Percentiles rank a stretch among this genome's conserved stretches.
Conservation (phyloP, 208 protist species). For the Phytomonas francai region DNA sequence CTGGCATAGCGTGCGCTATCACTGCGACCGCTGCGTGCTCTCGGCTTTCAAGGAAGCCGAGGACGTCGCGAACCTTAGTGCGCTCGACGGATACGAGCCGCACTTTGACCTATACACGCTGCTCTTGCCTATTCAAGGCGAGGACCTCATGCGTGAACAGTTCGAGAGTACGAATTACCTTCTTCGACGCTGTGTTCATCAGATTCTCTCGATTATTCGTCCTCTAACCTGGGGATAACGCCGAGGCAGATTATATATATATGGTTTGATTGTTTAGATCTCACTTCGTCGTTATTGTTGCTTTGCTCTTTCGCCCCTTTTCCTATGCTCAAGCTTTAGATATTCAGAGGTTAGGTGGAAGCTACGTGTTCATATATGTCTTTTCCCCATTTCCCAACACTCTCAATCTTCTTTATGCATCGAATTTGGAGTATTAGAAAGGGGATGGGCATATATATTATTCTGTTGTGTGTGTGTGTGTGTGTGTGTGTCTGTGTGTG, state of each 20-base stretch:
- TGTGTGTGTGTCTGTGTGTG: slow-evolving; percentile 1
- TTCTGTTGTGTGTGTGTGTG: too few relatives aligned
- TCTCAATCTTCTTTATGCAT: too few relatives aligned
- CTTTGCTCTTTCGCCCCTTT: not conserved
- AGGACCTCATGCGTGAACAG: slow-evolving; percentile 50
- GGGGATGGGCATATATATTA: too few relatives aligned
- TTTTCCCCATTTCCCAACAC: too few relatives aligned
- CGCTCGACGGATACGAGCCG: slow-evolving; percentile 45
- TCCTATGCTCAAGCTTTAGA: too few relatives aligned
- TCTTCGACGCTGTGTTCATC: slow-evolving; percentile 66
- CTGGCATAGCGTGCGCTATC: slow-evolving; percentile 79
- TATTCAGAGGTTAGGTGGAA: too few relatives aligned
- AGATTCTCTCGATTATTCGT: slow-evolving; percentile 71
- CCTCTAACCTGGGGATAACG: slow-evolving; percentile 73
- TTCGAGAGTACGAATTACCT: slow-evolving; percentile 72
- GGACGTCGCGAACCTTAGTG: slow-evolving; percentile 42
- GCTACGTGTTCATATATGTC: too few relatives aligned
- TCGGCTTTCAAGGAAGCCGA: slow-evolving; percentile 46
- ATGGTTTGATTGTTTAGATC: not conserved
- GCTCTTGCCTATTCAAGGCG: slow-evolving; percentile 33
- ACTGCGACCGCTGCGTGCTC: slow-evolving; percentile 53
- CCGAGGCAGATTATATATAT: not conserved
- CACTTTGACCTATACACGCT: slow-evolving; percentile 82
- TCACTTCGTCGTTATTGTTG: not conserved
- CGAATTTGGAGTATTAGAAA: too few relatives aligned